Evolutionary conservation across 2,329 filamentous ascomycete genomes (phyloP), one percentile per base, ranked within the genome.

Genomic region (Pezicula neosporulosa): DNA sequence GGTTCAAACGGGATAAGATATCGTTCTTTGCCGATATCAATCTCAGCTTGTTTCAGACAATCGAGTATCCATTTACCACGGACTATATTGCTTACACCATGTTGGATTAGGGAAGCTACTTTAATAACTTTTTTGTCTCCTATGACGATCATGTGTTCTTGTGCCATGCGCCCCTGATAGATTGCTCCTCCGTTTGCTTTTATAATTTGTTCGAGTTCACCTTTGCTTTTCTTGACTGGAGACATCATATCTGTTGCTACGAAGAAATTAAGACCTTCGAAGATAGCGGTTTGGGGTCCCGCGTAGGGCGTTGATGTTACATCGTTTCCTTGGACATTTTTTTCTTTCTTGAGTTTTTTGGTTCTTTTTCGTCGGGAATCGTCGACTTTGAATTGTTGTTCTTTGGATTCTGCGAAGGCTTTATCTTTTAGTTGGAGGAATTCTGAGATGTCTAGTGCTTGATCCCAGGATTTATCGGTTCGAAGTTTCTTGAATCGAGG

Each of bases 401-500:
- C 83, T 44, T 85, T 79, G 5, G 81, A 77, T 56, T 89, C 85
- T n/a, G 83, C 77, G 53, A 94, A 86, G 1, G 83, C 85, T 18
- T 80, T 80, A 6, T 74, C 74, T 57, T 88, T 87, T 15, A 97
- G 71, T 7, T 86, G 80, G 16, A 85, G 70, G 61, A 97, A 96
- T 43, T 91, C 89, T 43, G 89, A 81, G 1, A 90, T 73, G 1
- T 89, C 89, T 2, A 97, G 75, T 0, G 90, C 89, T 33, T 83
- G 82, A 44, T 88, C 78, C 93, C 94, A 99, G 50, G 79, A 76
- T 59, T 92, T 90, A 68, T 97, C 94, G n/a, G 81, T 77, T 4
- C 91, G 82, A 6, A 97, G 71, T 35, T 78, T 80, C 56, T 90
- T 90, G 70, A 97, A 96, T 1, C 94, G 85, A 2, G 94, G 94